These are phyloP conservation scores for Mrakia hoshinonis DNA, from an alignment of 768 basidiomycete genomes.

Conservation along the genomic window DNA sequence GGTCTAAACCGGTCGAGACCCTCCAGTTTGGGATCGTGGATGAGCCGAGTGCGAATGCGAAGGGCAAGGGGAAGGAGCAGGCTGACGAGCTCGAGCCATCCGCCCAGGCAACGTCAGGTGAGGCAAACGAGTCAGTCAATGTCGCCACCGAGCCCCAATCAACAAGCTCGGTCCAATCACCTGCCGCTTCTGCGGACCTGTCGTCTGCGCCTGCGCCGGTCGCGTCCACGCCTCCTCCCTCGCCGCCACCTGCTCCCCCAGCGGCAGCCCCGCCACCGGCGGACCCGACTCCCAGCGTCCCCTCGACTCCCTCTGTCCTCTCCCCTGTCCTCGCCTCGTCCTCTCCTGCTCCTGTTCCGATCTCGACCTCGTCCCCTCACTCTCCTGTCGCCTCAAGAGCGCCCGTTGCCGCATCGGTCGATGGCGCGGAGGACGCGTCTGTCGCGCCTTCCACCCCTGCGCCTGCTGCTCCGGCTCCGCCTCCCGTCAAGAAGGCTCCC, in stretches of 20 bases:
- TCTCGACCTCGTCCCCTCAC: background rate
- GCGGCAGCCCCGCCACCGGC: background rate
- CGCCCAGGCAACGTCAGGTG: too few relatives aligned
- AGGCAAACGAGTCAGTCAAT: too few relatives aligned
- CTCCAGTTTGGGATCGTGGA: too few relatives aligned
- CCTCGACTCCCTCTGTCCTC: background rate
- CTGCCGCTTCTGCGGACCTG: too few relatives aligned
- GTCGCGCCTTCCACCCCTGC: background rate
- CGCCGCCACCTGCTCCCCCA: background rate
- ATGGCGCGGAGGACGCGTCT: background rate
- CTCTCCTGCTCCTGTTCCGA: background rate
- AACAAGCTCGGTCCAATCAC: too few relatives aligned
- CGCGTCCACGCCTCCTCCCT: too few relatives aligned
- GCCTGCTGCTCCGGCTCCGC: background rate
- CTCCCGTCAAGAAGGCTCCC: slow-evolving; percentile 15
- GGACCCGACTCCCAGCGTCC: background rate
- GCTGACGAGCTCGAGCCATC: too few relatives aligned
- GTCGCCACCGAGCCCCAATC: too few relatives aligned
- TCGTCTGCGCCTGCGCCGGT: too few relatives aligned
- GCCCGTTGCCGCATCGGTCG: background rate
- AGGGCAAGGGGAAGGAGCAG: too few relatives aligned
- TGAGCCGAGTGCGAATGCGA: too few relatives aligned
- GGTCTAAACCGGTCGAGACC: too few relatives aligned
- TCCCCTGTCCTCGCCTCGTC: background rate
- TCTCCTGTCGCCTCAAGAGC: background rate